Evolutionary conservation across 2,329 filamentous ascomycete genomes (phyloP), one percentile per base, ranked within the genome.

Genomic region (Nectriaceae sp.): DNA sequence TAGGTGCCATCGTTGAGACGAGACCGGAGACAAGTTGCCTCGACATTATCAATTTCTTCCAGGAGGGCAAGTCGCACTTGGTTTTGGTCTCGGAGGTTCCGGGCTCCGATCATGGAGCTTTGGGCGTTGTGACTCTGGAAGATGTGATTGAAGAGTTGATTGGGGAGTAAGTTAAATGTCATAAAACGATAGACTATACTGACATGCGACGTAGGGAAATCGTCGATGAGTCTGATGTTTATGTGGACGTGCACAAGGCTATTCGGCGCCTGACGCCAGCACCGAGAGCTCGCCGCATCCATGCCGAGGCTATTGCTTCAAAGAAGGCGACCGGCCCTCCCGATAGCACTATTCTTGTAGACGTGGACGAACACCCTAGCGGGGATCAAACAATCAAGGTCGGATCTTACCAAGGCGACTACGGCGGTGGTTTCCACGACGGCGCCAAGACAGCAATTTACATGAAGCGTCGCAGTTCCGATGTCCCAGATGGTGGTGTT

Each of bases 1-100:
- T 99, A 42, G 94, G 94, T 13, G 97, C 94, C 1, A 82, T 99
- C 5, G 94, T 95, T 2, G 94, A 99, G 70, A 99, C 94, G 0
- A 84, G 90, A 10, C 90, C 94, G 0, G 90, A 97, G 66, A 99
- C 94, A 0, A 97, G 92, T 73, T 99, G 94, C 67, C 74, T 99
- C 47, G 94, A 99, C 68, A 97, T 99, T 63, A 90, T 99, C 73
- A 99, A 99, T 74, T 99, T 97, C 71, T 99, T 99, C 75, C 94
- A 99, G 70, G 94, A 99, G 75, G 94, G 94, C 62, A 99, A 99
- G 69, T 96, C 92, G 2, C 94, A 99, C 70, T 96, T 99, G 92
- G 93, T 97, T 0, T 77, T 99, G 21, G 94, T 97, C 8, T 97
- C 93, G 0, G 89, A 96, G 63, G 79, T 72, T 24, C 94, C 94